Conservation (phyloP, 179 eudicot genomes). For the Amaranthus tricolor region DNA sequence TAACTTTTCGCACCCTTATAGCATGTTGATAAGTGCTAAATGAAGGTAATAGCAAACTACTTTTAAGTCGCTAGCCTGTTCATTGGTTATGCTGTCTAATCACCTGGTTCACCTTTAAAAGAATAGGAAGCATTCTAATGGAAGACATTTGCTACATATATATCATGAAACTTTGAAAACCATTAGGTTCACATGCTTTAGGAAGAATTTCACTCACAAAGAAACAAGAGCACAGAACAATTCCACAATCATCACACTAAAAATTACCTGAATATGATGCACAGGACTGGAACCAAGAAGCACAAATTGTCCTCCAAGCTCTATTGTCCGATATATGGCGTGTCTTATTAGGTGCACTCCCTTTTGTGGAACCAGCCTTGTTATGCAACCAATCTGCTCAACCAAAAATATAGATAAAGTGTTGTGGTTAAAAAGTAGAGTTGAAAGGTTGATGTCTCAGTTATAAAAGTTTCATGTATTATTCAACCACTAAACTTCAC, state of each 20-base stretch:
- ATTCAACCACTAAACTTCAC: neutral
- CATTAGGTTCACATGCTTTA: slow-evolving; percentile 6
- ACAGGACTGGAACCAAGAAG: slow-evolving; percentile 97
- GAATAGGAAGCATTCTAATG: neutral
- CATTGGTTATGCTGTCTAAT: neutral
- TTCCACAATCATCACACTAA: neutral
- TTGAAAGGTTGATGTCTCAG: neutral
- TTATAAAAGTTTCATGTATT: neutral
- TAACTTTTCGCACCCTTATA: neutral
- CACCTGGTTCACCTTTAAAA: neutral
- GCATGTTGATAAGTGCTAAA: too few species aligned
- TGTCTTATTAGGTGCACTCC: slow-evolving; percentile 97
- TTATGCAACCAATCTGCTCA: slow-evolving; percentile 82
- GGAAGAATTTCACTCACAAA: neutral
- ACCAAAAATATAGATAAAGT: slow-evolving; percentile 10
- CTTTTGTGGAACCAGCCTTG: slow-evolving; percentile 96
- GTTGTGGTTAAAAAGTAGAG: neutral
- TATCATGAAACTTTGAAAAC: neutral
- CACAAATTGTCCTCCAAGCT: slow-evolving; percentile 91
- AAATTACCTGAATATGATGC: slow-evolving; percentile 69
- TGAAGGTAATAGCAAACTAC: neutral
- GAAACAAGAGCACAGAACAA: neutral
- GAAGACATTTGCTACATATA: neutral
- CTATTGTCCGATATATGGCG: slow-evolving; percentile 83
- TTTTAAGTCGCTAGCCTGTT: neutral